Percentiles rank a stretch among this genome's conserved stretches.
phyloP scores from a whole-genome alignment of 768 basidiomycete species.

The Mycena galopus region DNA sequence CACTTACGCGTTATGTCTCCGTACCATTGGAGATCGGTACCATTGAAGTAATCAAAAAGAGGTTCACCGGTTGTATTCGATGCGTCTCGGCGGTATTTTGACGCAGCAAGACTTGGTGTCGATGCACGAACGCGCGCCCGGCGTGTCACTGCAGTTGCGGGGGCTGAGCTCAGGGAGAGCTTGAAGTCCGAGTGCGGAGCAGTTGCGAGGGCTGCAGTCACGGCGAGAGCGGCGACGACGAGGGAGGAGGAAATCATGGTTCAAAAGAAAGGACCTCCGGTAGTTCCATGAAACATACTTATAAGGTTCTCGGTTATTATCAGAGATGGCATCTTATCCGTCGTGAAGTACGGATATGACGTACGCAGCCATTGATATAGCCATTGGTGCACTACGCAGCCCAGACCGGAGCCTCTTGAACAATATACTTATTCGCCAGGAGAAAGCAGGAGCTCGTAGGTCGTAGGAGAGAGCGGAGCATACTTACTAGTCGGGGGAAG shows the following conservation, averaged over 20 bases:
- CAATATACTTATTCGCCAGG: no score
- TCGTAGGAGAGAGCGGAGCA: no score
- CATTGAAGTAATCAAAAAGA: constrained; percentile 37
- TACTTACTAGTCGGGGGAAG: no score
- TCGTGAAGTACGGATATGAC: no score
- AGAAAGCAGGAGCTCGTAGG: no score
- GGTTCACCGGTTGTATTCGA: constrained; percentile 12
- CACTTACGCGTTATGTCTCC: constrained; percentile 25
- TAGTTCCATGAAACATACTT: no score
- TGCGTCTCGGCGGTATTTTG: neutral
- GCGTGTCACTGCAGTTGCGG: neutral
- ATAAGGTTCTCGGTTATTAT: no score
- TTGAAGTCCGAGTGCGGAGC: neutral
- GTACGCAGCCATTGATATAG: no score
- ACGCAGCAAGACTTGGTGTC: neutral
- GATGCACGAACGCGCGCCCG: neutral
- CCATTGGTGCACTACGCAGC: no score
- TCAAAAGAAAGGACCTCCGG: neutral
- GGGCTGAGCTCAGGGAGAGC: no score
- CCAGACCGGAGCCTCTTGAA: no score
- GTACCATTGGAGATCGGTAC: constrained; percentile 41
- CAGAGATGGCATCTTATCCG: no score
- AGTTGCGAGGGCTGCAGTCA: neutral
- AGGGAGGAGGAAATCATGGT: constrained; percentile 1
- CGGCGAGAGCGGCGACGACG: neutral